phyloP scores from a whole-genome alignment of 2,329 filamentous ascomycete species.

The Zasmidium cellare region DNA sequence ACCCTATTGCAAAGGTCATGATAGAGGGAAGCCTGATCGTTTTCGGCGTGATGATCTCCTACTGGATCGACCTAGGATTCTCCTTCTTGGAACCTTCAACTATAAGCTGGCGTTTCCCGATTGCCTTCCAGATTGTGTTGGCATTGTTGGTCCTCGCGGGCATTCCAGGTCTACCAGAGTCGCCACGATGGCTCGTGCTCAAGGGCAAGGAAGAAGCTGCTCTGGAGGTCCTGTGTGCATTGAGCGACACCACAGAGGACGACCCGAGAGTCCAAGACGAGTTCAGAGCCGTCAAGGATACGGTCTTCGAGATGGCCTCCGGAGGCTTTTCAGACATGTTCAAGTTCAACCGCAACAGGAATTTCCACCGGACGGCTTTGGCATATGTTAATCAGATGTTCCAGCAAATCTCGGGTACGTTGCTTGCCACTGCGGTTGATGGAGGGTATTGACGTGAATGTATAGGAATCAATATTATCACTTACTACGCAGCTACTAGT shows the following conservation, averaged over 20 bases:
- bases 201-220: constrained; percentile 37
- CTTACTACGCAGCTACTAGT: constrained; percentile 47
- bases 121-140: constrained; percentile 59
- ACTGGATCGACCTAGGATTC: constrained; percentile 53
- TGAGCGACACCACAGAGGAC: constrained; percentile 40
- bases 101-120: constrained; percentile 57
- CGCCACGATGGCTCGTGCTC: constrained; percentile 52
- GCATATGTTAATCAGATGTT: constrained; percentile 49
- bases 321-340: constrained; percentile 34
- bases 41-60: constrained; percentile 51
- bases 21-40: constrained; percentile 83
- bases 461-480: constrained; percentile 20
- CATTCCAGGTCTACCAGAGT: constrained; percentile 56
- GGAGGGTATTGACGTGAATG: not conserved
- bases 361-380: constrained; percentile 46
- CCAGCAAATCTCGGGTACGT: constrained; percentile 41
- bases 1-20: too few species aligned
- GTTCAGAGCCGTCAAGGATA: constrained; percentile 38
- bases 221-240: constrained; percentile 32
- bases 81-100: constrained; percentile 40
- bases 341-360: constrained; percentile 43
- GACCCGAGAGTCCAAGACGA: constrained; percentile 29
- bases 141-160: constrained; percentile 52
- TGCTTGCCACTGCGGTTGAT: not conserved
- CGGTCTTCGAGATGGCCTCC: constrained; percentile 37